Base-by-base conservation (phyloP, 331 rosid genomes). In the Ulmus americana region DNA sequence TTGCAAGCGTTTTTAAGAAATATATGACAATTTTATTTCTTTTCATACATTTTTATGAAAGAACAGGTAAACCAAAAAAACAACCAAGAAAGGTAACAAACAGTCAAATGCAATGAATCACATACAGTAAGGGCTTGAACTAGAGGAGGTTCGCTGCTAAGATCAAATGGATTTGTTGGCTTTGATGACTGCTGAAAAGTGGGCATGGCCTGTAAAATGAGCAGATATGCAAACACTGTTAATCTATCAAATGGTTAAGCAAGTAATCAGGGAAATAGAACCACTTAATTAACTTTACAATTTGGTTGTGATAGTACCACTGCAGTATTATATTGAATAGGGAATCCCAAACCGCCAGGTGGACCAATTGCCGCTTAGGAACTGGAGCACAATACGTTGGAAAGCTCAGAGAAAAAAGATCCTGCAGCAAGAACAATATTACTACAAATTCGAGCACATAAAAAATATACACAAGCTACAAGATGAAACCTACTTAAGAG, bases 301-400 rank as follows among this genome's bases (percentile, higher is more conserved):
- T 20, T 20, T 20, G 22, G 22, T 0, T 20, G 1, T 20, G 22
- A 20, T 1, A 20, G 1, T 85, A 87, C 97, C 89, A 48, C 61
- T n/a, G 65, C 54, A 69, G 80, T 64, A 81, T 80, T 68, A 73
- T 87, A 87, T 71, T 67, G 95, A 82, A 82, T 73, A 14, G 70
- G n/a, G 68, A 68, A 73, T 45, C 83, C 90, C 90, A 84, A 76
- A 72, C 85, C 88, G 67, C 61, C 90, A 35, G 86, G 91, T 43
- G 74, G 81, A 69, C 94, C 87, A 77, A 74, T 67, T 87, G 95
- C 99, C 99, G 90, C 72, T 85, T 87, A 2, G 71, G 81, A 75
- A 76, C 83, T 38, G 84, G 76, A 39, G 91, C 83, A 64, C 81
- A 83, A 63, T 16, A 87, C 70, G 88, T 55, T 57, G 91, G 13